Conservation (phyloP, 1,284 basidiomycete species). For the Sanghuangporus baumii region DNA sequence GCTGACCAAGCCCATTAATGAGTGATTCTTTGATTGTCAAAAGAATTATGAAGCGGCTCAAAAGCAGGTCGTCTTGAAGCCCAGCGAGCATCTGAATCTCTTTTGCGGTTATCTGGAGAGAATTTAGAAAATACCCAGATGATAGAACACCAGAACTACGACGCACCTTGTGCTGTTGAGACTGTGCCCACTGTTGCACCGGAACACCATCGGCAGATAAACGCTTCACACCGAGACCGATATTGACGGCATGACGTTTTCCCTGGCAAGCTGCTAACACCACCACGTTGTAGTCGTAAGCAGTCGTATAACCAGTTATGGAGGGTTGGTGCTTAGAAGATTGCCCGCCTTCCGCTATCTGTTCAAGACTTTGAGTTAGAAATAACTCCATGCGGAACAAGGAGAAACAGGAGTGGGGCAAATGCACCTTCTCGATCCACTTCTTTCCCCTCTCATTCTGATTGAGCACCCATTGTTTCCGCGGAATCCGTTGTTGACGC, state of each 20-base stretch:
- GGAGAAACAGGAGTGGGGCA: neutral
- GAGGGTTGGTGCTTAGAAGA: conserved; percentile 58
- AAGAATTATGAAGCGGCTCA: conserved; percentile 68
- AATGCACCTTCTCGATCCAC: conserved; percentile 71
- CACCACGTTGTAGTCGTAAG: conserved; percentile 59
- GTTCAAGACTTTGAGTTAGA: neutral
- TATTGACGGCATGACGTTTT: conserved; percentile 59
- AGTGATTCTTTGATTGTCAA: conserved; percentile 74
- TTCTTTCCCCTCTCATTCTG: conserved; percentile 60
- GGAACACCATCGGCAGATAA: conserved; percentile 49
- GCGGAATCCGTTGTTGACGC: conserved; percentile 72
- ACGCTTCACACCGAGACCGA: conserved; percentile 69
- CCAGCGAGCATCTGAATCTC: conserved; percentile 49
- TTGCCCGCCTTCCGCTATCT: conserved; percentile 47
- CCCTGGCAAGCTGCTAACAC: conserved; percentile 82
- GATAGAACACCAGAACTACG: neutral
- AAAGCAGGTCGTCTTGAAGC: conserved; percentile 54
- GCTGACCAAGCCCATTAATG: conserved; percentile 75
- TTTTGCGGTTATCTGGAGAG: conserved; percentile 51
- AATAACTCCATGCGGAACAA: neutral
- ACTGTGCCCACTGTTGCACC: conserved; percentile 59
- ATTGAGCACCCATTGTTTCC: conserved; percentile 64
- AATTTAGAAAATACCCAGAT: neutral
- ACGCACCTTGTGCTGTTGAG: conserved; percentile 65
- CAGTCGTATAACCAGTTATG: conserved; percentile 74